These are phyloP conservation scores for Phytophthora sp. DNA, from an alignment of 352 stramenopile genomes.

Conservation along the genomic window DNA sequence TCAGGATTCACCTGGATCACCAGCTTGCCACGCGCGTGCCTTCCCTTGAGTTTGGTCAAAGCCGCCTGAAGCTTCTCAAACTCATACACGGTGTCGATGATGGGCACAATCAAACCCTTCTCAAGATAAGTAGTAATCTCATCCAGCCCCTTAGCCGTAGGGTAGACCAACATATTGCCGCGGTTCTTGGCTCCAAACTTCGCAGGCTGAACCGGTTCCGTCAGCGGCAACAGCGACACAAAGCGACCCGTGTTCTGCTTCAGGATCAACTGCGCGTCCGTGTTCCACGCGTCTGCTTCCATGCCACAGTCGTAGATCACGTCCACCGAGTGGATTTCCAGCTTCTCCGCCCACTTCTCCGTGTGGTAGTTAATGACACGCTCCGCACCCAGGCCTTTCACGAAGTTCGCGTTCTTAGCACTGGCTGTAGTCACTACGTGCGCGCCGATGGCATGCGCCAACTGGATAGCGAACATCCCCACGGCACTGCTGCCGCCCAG, in stretches of 20 bases:
- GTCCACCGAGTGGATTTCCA: constrained; percentile 43
- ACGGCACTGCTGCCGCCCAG: constrained; percentile 44
- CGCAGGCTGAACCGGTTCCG: constrained; percentile 7
- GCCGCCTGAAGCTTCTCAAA: constrained; percentile 47
- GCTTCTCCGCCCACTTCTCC: constrained; percentile 38
- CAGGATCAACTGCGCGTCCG: constrained; percentile 24
- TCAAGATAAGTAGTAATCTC: constrained; percentile 42
- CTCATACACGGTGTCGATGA: constrained; percentile 40
- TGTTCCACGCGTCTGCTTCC: constrained; percentile 36
- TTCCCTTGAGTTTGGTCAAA: constrained; percentile 47
- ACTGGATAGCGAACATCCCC: constrained; percentile 50
- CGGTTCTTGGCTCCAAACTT: constrained; percentile 21
- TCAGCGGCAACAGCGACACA: constrained; percentile 18
- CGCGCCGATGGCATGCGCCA: constrained; percentile 39
- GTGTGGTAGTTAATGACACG: constrained; percentile 42
- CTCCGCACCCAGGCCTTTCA: constrained; percentile 34
- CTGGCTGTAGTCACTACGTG: constrained; percentile 38
- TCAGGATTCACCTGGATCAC: constrained; percentile 38
- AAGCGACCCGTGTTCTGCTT: constrained; percentile 31
- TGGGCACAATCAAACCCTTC: constrained; percentile 23
- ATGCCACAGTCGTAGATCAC: constrained; percentile 49
- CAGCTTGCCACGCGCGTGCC: constrained; percentile 57
- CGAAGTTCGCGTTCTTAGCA: constrained; percentile 31
- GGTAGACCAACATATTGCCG: constrained; percentile 11
- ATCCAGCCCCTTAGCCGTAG: constrained; percentile 17